Conservation (phyloP, 441 rosid species). For the Macaranga tanarius region DNA sequence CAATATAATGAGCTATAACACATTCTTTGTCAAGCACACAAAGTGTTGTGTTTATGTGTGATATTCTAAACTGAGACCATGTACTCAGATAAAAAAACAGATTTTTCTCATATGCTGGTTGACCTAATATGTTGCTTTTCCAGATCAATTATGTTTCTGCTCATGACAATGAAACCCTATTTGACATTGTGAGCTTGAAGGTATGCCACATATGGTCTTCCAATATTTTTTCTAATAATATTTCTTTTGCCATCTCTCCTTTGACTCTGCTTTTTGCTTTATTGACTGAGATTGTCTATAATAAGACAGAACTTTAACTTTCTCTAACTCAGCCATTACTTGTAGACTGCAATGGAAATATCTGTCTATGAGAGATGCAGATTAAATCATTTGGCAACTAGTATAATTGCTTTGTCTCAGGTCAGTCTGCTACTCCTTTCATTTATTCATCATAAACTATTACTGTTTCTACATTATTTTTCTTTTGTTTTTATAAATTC, state of each 20-base stretch:
- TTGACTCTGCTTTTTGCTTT: constrained; percentile 25
- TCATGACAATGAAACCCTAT: constrained; percentile 97
- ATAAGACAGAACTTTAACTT: neutral
- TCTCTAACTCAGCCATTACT: constrained; percentile 24
- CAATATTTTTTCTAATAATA: constrained; percentile 3
- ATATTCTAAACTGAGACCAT: neutral
- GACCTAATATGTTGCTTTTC: constrained; percentile 30
- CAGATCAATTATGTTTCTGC: constrained; percentile 97
- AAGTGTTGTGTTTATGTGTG: neutral
- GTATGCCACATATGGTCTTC: constrained; percentile 36
- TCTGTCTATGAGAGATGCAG: constrained; percentile 87
- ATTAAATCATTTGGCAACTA: constrained; percentile 81
- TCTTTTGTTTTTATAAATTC: neutral
- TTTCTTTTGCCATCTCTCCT: constrained; percentile 20
- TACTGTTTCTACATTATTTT: neutral
- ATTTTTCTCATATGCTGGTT: constrained; percentile 17
- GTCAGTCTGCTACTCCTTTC: constrained; percentile 31
- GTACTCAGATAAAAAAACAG: neutral
- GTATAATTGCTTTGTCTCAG: constrained; percentile 83
- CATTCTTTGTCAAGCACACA: neutral
- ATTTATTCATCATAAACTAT: neutral
- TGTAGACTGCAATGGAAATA: constrained; percentile 69
- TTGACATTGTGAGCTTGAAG: constrained; percentile 87
- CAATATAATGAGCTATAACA: neutral
- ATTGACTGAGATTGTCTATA: constrained; percentile 38